phyloP scores from a whole-genome alignment of 805 yeast species.

The Clavispora vitiphila region DNA sequence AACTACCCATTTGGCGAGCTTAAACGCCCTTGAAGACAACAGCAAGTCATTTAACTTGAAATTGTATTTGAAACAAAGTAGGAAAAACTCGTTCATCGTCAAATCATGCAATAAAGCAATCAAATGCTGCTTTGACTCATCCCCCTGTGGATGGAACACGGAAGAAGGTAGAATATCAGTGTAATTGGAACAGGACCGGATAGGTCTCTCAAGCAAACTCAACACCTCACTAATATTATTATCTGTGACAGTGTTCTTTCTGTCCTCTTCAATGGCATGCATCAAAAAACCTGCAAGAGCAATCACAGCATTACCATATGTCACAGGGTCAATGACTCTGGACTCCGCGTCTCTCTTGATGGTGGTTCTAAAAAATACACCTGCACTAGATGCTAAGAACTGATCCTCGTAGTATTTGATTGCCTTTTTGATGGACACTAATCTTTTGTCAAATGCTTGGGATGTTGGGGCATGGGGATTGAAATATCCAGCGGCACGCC shows the following conservation, averaged over 20 bases:
- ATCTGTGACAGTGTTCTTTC: slow-evolving; percentile 46
- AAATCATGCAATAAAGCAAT: slow-evolving; percentile 58
- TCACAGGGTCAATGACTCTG: slow-evolving; percentile 53
- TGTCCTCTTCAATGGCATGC: slow-evolving; percentile 63
- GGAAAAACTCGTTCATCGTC: slow-evolving; percentile 58
- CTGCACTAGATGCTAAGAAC: slow-evolving; percentile 30
- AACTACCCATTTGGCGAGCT: slow-evolving; percentile 67
- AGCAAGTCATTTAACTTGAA: slow-evolving; percentile 59
- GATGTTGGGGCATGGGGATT: not conserved
- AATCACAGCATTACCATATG: slow-evolving; percentile 59
- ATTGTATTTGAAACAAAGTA: slow-evolving; percentile 60
- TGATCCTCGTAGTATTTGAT: slow-evolving; percentile 13
- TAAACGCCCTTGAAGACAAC: slow-evolving; percentile 57
- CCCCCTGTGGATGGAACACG: slow-evolving; percentile 26
- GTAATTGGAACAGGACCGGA: slow-evolving; percentile 37
- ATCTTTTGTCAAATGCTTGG: not conserved
- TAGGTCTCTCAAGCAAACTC: slow-evolving; percentile 55
- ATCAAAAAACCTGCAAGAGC: slow-evolving; percentile 53
- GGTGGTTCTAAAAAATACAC: slow-evolving; percentile 34
- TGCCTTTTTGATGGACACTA: not conserved
- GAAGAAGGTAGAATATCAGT: slow-evolving; percentile 38
- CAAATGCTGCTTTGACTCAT: slow-evolving; percentile 28
- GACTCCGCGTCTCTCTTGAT: slow-evolving; percentile 53
- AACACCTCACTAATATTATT: slow-evolving; percentile 54
- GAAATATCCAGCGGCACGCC: not conserved